Percentiles rank a stretch among this genome's conserved stretches.
phyloP scores from a whole-genome alignment of 2,329 filamentous ascomycete genomes.

The Lachnum nothofagi region DNA sequence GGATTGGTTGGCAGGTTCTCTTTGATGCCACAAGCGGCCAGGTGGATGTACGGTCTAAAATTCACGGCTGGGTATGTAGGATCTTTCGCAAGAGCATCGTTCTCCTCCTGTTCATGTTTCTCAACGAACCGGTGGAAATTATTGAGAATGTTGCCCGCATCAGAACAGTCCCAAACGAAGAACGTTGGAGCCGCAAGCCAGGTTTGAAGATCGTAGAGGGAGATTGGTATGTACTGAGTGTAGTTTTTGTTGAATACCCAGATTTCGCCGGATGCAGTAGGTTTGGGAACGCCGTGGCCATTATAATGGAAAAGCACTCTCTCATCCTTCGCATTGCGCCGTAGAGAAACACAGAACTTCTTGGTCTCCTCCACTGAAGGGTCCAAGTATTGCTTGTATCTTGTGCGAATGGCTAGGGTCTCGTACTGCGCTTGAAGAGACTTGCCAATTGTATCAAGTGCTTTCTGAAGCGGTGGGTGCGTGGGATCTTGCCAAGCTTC shows the following conservation, averaged over 20 bases:
- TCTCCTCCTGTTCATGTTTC: slow-evolving; percentile 87
- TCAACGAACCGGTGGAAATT: slow-evolving; percentile 94
- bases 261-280: slow-evolving; percentile 91
- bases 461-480: slow-evolving; percentile 71
- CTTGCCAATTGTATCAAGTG: slow-evolving; percentile 91
- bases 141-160: slow-evolving; percentile 88
- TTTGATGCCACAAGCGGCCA: slow-evolving; percentile 84
- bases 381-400: slow-evolving; percentile 95
- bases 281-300: slow-evolving; percentile 92
- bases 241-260: slow-evolving; percentile 99
- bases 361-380: slow-evolving; percentile 96
- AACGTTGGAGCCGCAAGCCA: slow-evolving; percentile 95
- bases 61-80: slow-evolving; percentile 76
- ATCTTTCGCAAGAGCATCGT: slow-evolving; percentile 69
- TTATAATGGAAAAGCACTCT: slow-evolving; percentile 98
- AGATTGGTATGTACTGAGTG: slow-evolving; percentile 97
- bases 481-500: slow-evolving; percentile 97
- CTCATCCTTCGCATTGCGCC: slow-evolving; percentile 92
- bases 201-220: slow-evolving; percentile 86
- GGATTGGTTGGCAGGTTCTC: slow-evolving; percentile 95
- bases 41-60: slow-evolving; percentile 70
- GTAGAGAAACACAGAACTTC: slow-evolving; percentile 86
- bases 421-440: slow-evolving; percentile 95
- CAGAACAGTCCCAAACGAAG: slow-evolving; percentile 96
- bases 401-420: slow-evolving; percentile 86